Percentiles rank a stretch among this genome's conserved stretches.
Evolutionary conservation across 2,329 filamentous ascomycete species (phyloP).

Genomic region (Monosporascus sp.): DNA sequence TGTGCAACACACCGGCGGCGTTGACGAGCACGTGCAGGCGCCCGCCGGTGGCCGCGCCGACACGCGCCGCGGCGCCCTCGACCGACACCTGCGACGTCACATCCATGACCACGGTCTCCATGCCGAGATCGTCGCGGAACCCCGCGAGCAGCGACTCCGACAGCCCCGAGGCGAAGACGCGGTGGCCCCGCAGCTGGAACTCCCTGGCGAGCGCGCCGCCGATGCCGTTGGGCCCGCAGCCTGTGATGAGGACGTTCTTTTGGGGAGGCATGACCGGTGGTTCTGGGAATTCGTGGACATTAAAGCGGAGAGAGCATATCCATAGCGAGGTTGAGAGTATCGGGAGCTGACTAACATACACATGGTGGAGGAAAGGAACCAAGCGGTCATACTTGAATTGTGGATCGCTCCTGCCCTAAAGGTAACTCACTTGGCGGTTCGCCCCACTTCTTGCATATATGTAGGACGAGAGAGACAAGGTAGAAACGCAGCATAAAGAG

Average conservation of each 20-base stretch:
- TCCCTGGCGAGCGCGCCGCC: slow-evolving; percentile 21
- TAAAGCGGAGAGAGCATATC: too few species aligned
- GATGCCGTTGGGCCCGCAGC: slow-evolving; percentile 21
- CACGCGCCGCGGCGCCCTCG: slow-evolving; percentile 5
- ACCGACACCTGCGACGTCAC: slow-evolving; percentile 20
- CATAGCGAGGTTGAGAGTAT: too few species aligned
- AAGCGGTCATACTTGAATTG: too few species aligned
- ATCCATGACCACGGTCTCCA: slow-evolving; percentile 18
- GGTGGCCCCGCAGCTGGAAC: slow-evolving; percentile 24
- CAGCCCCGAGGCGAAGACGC: slow-evolving; percentile 24
- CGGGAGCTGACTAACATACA: too few species aligned
- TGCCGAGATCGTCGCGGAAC: slow-evolving; percentile 11
- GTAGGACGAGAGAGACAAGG: too few species aligned
- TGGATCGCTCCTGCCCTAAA: too few species aligned
- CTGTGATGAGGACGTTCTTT: slow-evolving; percentile 24
- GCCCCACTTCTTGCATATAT: too few species aligned
- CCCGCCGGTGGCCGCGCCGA: slow-evolving; percentile 12
- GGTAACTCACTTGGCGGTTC: too few species aligned
- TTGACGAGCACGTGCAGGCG: slow-evolving; percentile 21
- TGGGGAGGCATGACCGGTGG: not conserved
- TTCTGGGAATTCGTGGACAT: too few species aligned
- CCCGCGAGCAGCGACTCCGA: slow-evolving; percentile 11
- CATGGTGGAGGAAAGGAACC: too few species aligned
- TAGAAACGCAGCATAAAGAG: too few species aligned
- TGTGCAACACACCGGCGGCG: slow-evolving; percentile 16